A percentile compares a stretch with the other conserved stretches of the same genome.
phyloP scores from a whole-genome alignment of 352 stramenopile species.

The Globisporangium nunn region DNA sequence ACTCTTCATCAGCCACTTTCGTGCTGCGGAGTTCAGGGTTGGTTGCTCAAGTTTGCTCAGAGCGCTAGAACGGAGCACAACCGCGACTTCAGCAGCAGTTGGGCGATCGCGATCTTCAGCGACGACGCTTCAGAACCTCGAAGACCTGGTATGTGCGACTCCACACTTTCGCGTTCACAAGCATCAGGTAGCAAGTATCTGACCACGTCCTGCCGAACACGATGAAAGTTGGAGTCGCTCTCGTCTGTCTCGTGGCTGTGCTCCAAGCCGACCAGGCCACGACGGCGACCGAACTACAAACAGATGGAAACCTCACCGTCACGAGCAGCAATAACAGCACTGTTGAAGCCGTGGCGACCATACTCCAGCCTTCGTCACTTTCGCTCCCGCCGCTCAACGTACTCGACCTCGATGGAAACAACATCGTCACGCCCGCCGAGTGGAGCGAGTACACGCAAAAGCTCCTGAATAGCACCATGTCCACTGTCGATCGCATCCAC shows the following conservation, averaged over 20 bases:
- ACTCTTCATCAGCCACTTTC: too few relatives aligned
- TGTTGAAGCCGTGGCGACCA: neutral
- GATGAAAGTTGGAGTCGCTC: constrained; percentile 5
- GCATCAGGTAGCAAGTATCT: neutral
- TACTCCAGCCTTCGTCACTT: neutral
- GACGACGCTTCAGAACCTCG: too few relatives aligned
- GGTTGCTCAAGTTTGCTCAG: too few relatives aligned
- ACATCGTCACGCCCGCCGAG: neutral
- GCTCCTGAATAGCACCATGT: neutral
- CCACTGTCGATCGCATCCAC: neutral
- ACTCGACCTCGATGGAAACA: constrained; percentile 2
- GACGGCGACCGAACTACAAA: neutral
- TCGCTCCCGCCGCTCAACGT: constrained; percentile 9
- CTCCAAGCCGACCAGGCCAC: neutral
- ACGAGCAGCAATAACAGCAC: too few relatives aligned
- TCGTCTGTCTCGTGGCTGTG: constrained; percentile 1
- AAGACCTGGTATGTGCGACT: too few relatives aligned
- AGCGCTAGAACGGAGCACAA: too few relatives aligned
- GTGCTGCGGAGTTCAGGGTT: too few relatives aligned
- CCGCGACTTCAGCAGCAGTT: too few relatives aligned
- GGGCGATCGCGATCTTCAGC: too few relatives aligned
- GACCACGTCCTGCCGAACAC: too few relatives aligned
- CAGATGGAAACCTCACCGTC: neutral
- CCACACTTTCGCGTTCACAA: neutral
- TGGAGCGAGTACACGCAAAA: neutral